Evolutionary conservation across 306 rosid species (phyloP), one percentile per base, ranked within the genome.

Genomic region (Vigna mungo): DNA sequence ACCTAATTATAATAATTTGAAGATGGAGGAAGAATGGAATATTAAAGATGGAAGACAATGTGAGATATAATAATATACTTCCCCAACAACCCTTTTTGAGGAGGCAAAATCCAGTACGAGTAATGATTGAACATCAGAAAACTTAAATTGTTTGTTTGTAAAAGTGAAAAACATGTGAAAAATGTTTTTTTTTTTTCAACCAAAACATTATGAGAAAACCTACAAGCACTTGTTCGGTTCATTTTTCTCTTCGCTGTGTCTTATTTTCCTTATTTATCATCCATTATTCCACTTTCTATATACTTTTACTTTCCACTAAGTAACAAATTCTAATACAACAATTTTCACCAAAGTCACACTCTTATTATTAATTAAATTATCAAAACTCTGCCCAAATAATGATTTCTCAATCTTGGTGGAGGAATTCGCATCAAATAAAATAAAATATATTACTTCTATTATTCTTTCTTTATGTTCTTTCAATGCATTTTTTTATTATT

Each of bases 51-150:
- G 44, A 55, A 56, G 15, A 41, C 6, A 37, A 39, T 73, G 27
- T 25, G 27, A 25, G 27, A 25, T 25, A 25, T 25, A 25, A 25
- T 25, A 25, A 25, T 21, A 21, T 21, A 30, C 58, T 11, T 25
- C 27, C 30, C 21, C 18, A 18, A 54, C 53, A 16, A 15, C 3
- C 0, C 0, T 15, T 25, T 64, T 37, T 30, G 34, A 30, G 34
- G 20, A n/a, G 61, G 65, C 53, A 53, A 41, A 76, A 65, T 46
- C 80, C 55, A 59, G 23, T n/a, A 44, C 9, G 10, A 1, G 66
- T 43, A 78, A 68, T 78, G 27, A 68, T 78, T 56, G 81, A 14
- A 49, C 6, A 16, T 30, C 0, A 17, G 82, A 69, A 78, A 78
- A 58, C 36, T 6, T 25, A 17, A 15, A 52, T 41, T 41, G 9